Evolutionary conservation across 805 yeast genomes (phyloP).

Genomic region (baker's yeast (Saccharomyces cerevisiae)): DNA sequence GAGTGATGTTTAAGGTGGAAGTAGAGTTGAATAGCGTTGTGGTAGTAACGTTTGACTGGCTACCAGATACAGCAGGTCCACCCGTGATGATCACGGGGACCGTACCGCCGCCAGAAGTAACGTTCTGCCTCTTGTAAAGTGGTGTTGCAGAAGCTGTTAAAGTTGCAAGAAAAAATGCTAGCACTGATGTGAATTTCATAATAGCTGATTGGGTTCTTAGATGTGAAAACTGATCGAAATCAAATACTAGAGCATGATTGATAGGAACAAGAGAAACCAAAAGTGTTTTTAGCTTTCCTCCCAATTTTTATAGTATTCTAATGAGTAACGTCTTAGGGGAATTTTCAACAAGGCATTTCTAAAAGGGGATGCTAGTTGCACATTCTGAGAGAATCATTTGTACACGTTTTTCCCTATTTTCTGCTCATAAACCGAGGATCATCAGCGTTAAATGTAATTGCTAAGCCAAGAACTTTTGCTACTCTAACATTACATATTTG

Average conservation of each 20-base stretch:
- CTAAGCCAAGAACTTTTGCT: not conserved
- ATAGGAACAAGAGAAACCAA: not conserved
- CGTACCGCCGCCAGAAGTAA: constrained; percentile 19
- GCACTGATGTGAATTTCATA: not conserved
- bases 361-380: not conserved
- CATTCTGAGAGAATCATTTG: not conserved
- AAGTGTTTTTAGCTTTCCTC: not conserved
- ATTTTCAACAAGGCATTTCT: not conserved
- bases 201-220: not conserved
- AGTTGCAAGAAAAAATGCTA: not conserved
- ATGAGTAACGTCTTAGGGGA: not conserved
- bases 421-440: not conserved
- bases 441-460: not conserved
- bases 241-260: not conserved
- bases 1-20: constrained; percentile 18
- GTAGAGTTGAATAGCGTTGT: constrained; percentile 15
- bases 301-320: not conserved
- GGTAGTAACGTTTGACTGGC: constrained; percentile 6
- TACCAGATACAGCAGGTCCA: not conserved
- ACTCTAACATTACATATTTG: not conserved
- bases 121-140: constrained; percentile 7
- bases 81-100: constrained; percentile 10
- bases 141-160: not conserved
- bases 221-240: too few relatives aligned
- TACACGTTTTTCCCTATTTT: not conserved